phyloP scores from a whole-genome alignment of 768 basidiomycete genomes.

The Chalciporus pseudorubinellus region DNA sequence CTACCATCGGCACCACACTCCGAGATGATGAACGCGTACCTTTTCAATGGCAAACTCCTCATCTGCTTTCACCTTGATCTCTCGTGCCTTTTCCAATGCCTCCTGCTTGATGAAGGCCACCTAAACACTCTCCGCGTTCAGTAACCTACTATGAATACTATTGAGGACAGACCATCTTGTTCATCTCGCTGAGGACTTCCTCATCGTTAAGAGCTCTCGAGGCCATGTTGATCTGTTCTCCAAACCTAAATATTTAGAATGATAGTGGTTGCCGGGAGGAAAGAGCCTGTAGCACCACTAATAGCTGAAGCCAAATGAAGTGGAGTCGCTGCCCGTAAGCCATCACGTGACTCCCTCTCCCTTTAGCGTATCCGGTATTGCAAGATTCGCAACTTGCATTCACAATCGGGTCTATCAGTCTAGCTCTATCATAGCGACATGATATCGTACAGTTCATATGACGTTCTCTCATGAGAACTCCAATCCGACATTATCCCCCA shows the following conservation, averaged over 20 bases:
- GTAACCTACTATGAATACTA: not conserved
- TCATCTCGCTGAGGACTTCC: conserved; percentile 95
- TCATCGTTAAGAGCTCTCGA: conserved; percentile 86
- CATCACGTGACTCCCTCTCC: not conserved
- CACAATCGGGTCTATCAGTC: too few species aligned
- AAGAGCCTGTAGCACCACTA: not conserved
- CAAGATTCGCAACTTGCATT: too few species aligned
- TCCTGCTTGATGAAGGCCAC: conserved; percentile 99
- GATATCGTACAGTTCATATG: too few species aligned
- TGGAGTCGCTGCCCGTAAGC: not conserved
- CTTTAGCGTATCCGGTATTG: too few species aligned
- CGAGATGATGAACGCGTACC: conserved; percentile 38
- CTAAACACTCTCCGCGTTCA: conserved; percentile 39
- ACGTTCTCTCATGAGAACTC: too few species aligned
- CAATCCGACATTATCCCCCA: too few species aligned
- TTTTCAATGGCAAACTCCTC: conserved; percentile 99
- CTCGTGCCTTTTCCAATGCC: conserved; percentile 94
- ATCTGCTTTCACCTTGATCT: conserved; percentile 96
- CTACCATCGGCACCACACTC: not conserved
- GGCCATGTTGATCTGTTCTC: conserved; percentile 47
- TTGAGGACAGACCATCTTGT: conserved; percentile 82
- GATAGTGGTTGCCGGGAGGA: not conserved
- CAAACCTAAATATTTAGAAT: not conserved
- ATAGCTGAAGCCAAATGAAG: not conserved
- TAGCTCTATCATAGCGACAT: too few species aligned